A percentile compares a stretch with the other conserved stretches of the same genome.
Conservation (phyloP, 139 green algal species). For the Tetraselmis chui region DNA sequence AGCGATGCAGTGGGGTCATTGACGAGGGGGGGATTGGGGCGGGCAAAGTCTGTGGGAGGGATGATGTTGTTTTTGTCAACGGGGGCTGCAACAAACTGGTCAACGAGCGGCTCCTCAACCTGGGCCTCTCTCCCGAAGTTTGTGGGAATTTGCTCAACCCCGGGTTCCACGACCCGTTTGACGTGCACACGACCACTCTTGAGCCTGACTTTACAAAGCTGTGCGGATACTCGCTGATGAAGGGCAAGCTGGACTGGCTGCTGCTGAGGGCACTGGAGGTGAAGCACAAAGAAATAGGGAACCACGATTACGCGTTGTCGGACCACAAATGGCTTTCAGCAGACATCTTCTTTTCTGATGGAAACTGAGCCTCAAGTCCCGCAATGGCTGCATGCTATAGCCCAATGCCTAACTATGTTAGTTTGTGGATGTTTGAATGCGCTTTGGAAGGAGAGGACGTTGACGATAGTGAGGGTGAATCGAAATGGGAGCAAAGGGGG, state of each 20-base stretch:
- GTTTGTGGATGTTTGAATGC: no score
- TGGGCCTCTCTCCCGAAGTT: conserved; percentile 46
- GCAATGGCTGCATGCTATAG: no score
- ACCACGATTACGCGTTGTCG: conserved; percentile 53
- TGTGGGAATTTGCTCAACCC: conserved; percentile 61
- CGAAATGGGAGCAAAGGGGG: no score
- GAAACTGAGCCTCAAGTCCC: no score
- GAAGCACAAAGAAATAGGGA: conserved; percentile 45
- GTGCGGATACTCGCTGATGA: conserved; percentile 8
- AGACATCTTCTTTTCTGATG: no score
- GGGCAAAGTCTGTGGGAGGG: no score
- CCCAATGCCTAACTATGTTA: no score
- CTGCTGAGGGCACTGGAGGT: conserved; percentile 23
- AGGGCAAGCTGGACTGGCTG: conserved; percentile 27
- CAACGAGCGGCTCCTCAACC: conserved; percentile 44
- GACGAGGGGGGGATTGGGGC: no score
- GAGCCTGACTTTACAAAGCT: background rate
- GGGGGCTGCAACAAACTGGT: background rate
- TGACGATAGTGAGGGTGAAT: no score
- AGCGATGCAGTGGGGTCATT: no score
- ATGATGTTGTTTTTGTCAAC: background rate
- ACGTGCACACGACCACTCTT: conserved; percentile 7
- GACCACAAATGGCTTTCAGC: conserved; percentile 77
- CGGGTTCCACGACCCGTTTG: conserved; percentile 54
- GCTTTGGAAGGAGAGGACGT: no score